Evolutionary conservation across 1,139 yeast genomes (phyloP).

Genomic region (Lodderomyces metapsilosis): DNA sequence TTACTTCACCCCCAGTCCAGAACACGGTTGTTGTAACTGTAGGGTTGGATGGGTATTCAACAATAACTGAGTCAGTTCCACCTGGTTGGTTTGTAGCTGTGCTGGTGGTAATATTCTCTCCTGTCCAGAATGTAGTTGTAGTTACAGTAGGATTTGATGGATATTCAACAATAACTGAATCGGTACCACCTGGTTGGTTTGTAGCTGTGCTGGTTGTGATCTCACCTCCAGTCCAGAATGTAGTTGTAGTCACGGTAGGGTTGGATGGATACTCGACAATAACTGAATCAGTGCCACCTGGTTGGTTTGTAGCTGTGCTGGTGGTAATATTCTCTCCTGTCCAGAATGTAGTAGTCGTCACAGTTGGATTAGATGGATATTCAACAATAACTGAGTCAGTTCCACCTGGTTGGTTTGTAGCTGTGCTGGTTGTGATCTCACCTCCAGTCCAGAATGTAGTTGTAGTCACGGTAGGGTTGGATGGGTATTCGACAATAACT

Average conservation of each 20-base stretch:
- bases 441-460: constrained; percentile 11
- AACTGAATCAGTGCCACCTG: constrained; percentile 18
- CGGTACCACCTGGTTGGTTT: constrained; percentile 14
- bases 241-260: constrained; percentile 13
- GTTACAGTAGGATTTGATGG: constrained; percentile 17
- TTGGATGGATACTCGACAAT: constrained; percentile 18
- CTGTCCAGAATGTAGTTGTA: constrained; percentile 13
- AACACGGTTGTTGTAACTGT: constrained; percentile 2
- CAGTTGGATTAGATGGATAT: constrained; percentile 8
- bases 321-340: constrained; percentile 7
- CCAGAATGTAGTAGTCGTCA: constrained; percentile 4
- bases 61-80: constrained; percentile 14
- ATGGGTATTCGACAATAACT: constrained; percentile 21
- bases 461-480: constrained; percentile 13
- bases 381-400: constrained; percentile 16
- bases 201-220: constrained; percentile 11
- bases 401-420: constrained; percentile 9
- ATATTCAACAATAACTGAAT: constrained; percentile 19
- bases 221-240: constrained; percentile 12
- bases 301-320: constrained; percentile 11
- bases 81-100: constrained; percentile 1
- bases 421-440: constrained; percentile 17
- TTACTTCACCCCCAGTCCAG: neutral
- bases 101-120: constrained; percentile 4
- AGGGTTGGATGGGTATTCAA: constrained; percentile 12